Percentiles rank a stretch among this genome's conserved stretches.
These are phyloP conservation scores for Fusarium bactridioides DNA, from an alignment of 2,329 filamentous ascomycete species.

Conservation along the genomic window DNA sequence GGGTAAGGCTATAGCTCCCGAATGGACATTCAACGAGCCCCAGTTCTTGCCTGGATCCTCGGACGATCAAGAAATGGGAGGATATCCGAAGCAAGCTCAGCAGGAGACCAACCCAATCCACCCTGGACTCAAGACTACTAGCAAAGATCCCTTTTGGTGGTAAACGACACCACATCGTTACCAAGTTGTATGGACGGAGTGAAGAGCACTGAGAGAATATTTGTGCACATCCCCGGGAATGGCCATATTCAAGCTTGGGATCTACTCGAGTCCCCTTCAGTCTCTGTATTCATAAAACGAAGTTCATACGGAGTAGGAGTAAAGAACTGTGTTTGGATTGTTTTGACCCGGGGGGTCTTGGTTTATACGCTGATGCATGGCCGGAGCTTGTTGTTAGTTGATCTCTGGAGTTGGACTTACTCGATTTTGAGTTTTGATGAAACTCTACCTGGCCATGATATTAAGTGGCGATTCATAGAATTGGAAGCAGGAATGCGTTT, in stretches of 20 bases:
- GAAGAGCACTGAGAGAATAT: not conserved
- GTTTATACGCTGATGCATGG: not conserved
- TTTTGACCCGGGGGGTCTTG: not conserved
- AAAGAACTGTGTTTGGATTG: not conserved
- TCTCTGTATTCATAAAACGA: not conserved
- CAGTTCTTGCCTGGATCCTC: not conserved
- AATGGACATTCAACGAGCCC: constrained; percentile 22
- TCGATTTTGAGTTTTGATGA: not conserved
- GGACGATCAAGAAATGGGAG: not conserved
- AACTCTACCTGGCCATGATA: not conserved
- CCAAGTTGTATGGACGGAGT: not conserved
- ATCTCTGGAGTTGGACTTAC: not conserved
- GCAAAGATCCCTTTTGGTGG: constrained; percentile 4
- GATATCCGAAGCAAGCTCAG: not conserved
- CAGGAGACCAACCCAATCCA: not conserved
- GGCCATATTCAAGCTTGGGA: not conserved
- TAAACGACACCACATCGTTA: not conserved
- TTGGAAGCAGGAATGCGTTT: not conserved
- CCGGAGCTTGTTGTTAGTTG: not conserved
- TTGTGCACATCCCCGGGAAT: not conserved
- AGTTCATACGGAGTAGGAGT: not conserved
- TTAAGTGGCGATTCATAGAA: not conserved
- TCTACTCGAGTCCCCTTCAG: not conserved
- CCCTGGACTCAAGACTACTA: constrained; percentile 1
- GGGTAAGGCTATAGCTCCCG: not conserved